A percentile compares a stretch with the other conserved stretches of the same genome.
These are phyloP conservation scores for Wickerhamiella azymoides DNA, from an alignment of 805 yeast genomes.

Conservation along the genomic window DNA sequence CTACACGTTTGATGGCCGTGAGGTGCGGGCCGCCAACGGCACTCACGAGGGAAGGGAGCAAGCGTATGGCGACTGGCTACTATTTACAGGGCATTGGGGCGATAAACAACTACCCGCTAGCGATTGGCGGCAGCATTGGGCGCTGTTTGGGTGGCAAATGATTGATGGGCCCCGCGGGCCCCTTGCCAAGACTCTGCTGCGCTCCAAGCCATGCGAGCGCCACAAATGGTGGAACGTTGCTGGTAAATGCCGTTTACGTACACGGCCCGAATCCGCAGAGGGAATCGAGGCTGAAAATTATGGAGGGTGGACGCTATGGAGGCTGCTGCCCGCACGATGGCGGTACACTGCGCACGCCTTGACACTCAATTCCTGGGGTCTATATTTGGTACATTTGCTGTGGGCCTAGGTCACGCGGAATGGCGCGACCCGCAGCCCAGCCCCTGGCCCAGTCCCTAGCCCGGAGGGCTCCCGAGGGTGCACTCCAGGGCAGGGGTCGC, in stretches of 20 bases:
- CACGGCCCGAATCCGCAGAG: constrained; percentile 62
- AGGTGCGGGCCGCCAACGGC: constrained; percentile 30
- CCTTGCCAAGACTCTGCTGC: constrained; percentile 52
- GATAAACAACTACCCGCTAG: constrained; percentile 48
- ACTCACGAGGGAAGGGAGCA: constrained; percentile 38
- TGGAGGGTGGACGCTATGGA: constrained; percentile 12
- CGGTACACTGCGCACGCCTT: constrained; percentile 8
- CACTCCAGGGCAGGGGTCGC: too few relatives aligned
- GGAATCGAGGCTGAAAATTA: constrained; percentile 46
- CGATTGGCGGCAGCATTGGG: constrained; percentile 76
- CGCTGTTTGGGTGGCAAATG: constrained; percentile 78
- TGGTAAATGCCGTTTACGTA: constrained; percentile 67
- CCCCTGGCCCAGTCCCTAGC: too few relatives aligned
- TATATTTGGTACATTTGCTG: not conserved
- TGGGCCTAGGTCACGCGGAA: not conserved
- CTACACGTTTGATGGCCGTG: constrained; percentile 58
- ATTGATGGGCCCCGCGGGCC: constrained; percentile 95
- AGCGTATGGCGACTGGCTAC: constrained; percentile 61
- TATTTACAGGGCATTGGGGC: constrained; percentile 81
- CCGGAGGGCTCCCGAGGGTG: too few relatives aligned
- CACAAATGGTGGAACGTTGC: constrained; percentile 88
- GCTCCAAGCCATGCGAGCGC: constrained; percentile 66
- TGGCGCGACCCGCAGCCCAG: too few relatives aligned
- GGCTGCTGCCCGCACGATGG: constrained; percentile 11
- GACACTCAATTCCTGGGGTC: constrained; percentile 1